Base-by-base conservation (phyloP, 1,284 basidiomycete genomes). In the Neonothopanus nambi region DNA sequence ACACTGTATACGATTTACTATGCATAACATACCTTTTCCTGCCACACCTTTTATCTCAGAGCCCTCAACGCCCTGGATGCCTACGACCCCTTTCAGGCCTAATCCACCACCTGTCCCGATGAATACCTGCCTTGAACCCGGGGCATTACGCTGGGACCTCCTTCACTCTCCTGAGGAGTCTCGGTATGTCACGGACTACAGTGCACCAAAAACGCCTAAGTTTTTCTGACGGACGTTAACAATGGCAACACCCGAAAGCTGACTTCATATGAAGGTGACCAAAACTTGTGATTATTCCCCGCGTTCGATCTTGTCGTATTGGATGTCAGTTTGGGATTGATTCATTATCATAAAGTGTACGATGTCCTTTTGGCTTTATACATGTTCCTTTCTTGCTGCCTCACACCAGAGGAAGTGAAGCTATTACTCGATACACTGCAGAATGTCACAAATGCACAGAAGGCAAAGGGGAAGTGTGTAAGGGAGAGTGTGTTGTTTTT, bases 361-460 rank as follows among this genome's bases (percentile, higher is more conserved):
- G 50, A 48, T 38, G 24, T 56, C 20, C 28, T 56, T 21, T 41
- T 15, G 9, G 38, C 33, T 23, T 38, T 56, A 15, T 40, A 56
- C 35, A 43, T 37, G 9, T 56, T 45, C 37, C 38, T 56, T 28
- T 46, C 17, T 35, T 20, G 17, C 13, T 47, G 51, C 12, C 45
- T 56, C 15, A 52, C 51, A 9, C n/a, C 30, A 7, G n/a, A 39
- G 28, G 55, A 56, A 28, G 39, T 43, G 8, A 43, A 38, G 20
- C 38, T 52, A 35, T 37, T 56, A 7, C 26, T 56, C 4, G 44
- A 48, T n/a, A 56, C 55, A 9, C 55, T 51, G 21, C 39, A 52
- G 47, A 56, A 56, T 52, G 35, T 48, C 4, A 35, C 21, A 17
- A 43, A 56, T 49, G 55, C 51, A 6, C 40, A 35, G 6, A 28